Base-by-base conservation (phyloP, 768 basidiomycete genomes). In the Galerina sulciceps region DNA sequence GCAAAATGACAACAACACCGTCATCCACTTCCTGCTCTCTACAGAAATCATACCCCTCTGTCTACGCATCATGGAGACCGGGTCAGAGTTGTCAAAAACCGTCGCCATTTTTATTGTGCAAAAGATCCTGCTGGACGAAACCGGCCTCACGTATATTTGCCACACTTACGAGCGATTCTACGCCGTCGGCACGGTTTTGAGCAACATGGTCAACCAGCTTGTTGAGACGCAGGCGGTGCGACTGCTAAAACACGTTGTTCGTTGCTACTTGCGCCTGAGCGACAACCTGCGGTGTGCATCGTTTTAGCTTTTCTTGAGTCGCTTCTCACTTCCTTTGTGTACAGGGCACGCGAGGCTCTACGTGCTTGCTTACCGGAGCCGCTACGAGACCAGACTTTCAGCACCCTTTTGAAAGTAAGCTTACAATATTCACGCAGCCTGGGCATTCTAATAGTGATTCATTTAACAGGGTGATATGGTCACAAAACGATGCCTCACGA, bases 101-200 rank as follows among this genome's bases (percentile, higher is more conserved):
- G 97, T 99, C 44, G 97, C 97, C 42, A 99, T 99, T 68, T 99
- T 99, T 76, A 99, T 99, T 68, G 97, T 99, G 3, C 97, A 99
- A 74, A 99, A 99, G 77, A 93, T 94, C 58, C 82, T 99, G 14
- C 83, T 99, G 53, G 97, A 99, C 73, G 97, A 99, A 75, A 94
- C 96, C 3, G 97, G 97, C 17, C 78, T 99, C 59, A 96, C 94
- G 14, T 99, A 99, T 74, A 99, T 99, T 69, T 99, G 97, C 68
- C 97, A 99, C 75, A 99, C 97, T n/a, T 99, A 99, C 71, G 97
- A 99, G 73, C 85, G 97, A 52, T 99, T 99, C 78, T 99, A 98
- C 73, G 97, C 97, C 13, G 97, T 99, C 53, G 97, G 96, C 15
- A 97, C 96, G 8, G 97, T 99, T 14, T 82, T 99, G 58, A 93